Base-by-base conservation (phyloP, 2,329 filamentous ascomycete species). In the Paraphoma chrysanthemicola region DNA sequence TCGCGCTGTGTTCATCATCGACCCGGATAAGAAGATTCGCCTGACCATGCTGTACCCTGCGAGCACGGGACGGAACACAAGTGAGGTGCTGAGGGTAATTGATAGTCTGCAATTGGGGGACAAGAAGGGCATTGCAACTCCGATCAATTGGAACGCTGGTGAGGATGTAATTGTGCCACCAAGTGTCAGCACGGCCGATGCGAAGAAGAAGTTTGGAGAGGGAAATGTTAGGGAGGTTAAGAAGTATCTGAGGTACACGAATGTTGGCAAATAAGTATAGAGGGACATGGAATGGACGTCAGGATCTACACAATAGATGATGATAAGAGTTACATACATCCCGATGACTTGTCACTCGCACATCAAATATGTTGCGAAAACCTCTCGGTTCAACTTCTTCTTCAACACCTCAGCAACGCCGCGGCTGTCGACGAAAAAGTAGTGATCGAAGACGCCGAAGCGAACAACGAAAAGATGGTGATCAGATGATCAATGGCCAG, bases 161-260 rank as follows among this genome's bases (percentile, higher is more conserved):
- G 90, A 96, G 72, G 93, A 97, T 76, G 93, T 97, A 67, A 96
- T 97, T 74, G 91, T 97, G 62, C 92, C 93, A 74, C 92, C 93
- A 45, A 84, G 83, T 59, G 87, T 97, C 75, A 90, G 87, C 77
- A 93, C 92, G 61, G 90, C 91, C 78, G 89, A 95, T 81, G 93
- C 93, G 74, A 89, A 89, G 85, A 88, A 90, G 80, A 88, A 96
- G 74, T 97, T 96, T 85, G 91, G 91, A 61, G 85, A 94, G 56
- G 80, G 30, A 12, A 51, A 51, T 38, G 48, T 88, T 36, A 78
- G 81, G 66, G 84, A 86, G 75, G 78, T 88, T 49, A 87, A 86
- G 81, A 84, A 85, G 70, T 88, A 93, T 80, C 83, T 93, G 74
- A 84, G 90, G 76, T 92, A 89, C 79, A 92, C 90, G 43, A 78